Base-by-base conservation (phyloP, 176 grass and related monocot species). In the Musa itinerans region DNA sequence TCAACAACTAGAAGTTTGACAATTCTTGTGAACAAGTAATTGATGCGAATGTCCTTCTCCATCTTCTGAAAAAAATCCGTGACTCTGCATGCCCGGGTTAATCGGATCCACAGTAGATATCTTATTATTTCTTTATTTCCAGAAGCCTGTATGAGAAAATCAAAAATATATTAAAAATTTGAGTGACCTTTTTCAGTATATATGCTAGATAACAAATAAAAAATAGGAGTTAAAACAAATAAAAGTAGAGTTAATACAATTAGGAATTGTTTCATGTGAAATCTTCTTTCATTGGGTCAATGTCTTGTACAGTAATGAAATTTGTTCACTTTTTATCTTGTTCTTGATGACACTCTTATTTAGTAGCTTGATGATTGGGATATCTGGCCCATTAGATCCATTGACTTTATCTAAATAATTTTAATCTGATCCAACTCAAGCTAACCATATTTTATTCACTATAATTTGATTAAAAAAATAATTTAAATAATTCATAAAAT, bases 1-100 rank as follows among this genome's bases (percentile, higher is more conserved):
- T 99, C 96, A 73, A 99, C 96, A 52, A 83, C 88, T 86, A 99
- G 87, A n/a, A 99, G 96, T 65, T 99, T 99, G 11, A 99, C 84
- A 50, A 99, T 99, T 84, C 96, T 94, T 2, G 96, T 94, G 75
- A 99, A 99, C 49, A 99, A 82, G 68, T 99, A 99, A 71, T 92
- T 99, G 54, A 99, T 81, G 13, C 96, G 96, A 73, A 99, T 99
- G 61, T 99, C 96, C 78, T 94, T 99, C 25, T 99, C 96, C 67
- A 99, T 54, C 53, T 49, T 79, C 51, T 75, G 82, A 49, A 89
- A 99, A 82, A 99, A 99, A 0, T 82, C 86, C 8, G 74, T 63
- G 14, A 99, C 81, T 85, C 89, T 99, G 9, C 82, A 34, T 70
- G 77, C 81, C 49, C 96, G 86, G 68, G 79, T 92, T 74, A 99